Base-by-base conservation (phyloP, 2,329 filamentous ascomycete species). In the Zasmidium angulare region DNA sequence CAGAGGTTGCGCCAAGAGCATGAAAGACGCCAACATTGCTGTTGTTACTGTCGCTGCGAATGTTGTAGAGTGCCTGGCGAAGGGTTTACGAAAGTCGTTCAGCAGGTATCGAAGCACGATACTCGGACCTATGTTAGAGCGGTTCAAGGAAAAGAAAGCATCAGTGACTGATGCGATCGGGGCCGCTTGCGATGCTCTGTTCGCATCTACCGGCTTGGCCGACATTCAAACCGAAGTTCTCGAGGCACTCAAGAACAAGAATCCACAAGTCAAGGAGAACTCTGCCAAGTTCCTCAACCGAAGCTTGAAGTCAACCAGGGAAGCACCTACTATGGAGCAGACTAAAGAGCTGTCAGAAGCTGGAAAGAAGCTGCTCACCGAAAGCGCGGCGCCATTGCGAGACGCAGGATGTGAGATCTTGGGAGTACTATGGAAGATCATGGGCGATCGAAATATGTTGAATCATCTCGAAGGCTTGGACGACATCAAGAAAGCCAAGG, bases 21-120 rank as follows among this genome's bases (percentile, higher is more conserved):
- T 99, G 95, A 99, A 99, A 76, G 96, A 99, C 68, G 95, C 96
- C 68, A 99, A 99, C 72, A 89, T 99, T 66, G 89, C 91, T 3
- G 95, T 98, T 51, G 95, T 97, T 20, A 95, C 89, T 1, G 88
- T 95, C 64, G 93, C 96, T 4, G 95, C 93, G 2, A 93, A 96
- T 69, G 96, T 93, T 75, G 89, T 97, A 31, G 93, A 98, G 70
- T 84, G 89, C 24, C 79, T 99, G 23, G 93, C 93, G 49, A 95
- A 91, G 69, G 95, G 95, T 51, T 74, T 99, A 61, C 87, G 91
- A 48, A 87, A 85, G 68, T 78, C 82, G 22, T 99, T 96, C 72
- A 82, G 79, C 55, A 96, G 90, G 76, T 91, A 99, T 73, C 87
- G 93, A 55, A 81, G 87, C 2, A 84, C 82, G 11, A 87, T 99